Evolutionary conservation across 1,284 basidiomycete genomes (phyloP), one percentile per base, ranked within the genome.

Genomic region (Tilletiaria anomala): DNA sequence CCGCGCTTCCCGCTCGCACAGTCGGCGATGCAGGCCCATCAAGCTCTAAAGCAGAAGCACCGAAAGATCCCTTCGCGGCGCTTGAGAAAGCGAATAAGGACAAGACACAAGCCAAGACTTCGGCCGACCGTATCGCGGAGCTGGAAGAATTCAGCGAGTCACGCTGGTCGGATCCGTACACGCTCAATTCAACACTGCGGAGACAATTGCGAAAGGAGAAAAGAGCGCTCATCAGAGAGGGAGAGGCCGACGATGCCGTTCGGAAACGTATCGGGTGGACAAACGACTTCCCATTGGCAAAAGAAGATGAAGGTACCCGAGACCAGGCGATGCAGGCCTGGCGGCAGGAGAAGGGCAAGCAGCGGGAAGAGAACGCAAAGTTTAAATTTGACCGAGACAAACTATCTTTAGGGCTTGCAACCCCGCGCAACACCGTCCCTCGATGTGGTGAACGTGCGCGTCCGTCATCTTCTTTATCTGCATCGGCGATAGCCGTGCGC

Each of bases 31-130:
- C 81, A 8, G 80, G 87, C 36, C 76, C 70, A 1, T 37, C 36
- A 6, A 65, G 75, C n/a, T 75, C n/a, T n/a, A n/a, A n/a, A n/a
- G n/a, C 75, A 14, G 68, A 70, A 1, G 70, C 70, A 3, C 73
- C 79, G 14, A 70, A 70, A 0, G 89, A 94, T 65, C 82, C 91
- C 0, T 79, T 97, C 26, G 81, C 78, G 1, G 78, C 80, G 6
- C 72, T 96, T 1, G 91, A 96, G 61, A 89, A 91, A 70, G 79
- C 79, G 1, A 79, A 80, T 1, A 77, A 76, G 16, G 82, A 86
- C 2, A 77, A 83, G 56, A 74, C 74, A n/a, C 73, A 77, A 49
- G 73, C 80, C 31, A 76, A 76, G 36, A 76, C 77, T 43, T 77
- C 79, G 49, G 73, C 78, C 34, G 80, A 80, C 5, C 79, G 87